A percentile compares a stretch with the other conserved stretches of the same genome.
Conservation (phyloP, 2,329 filamentous ascomycete genomes). For the Periglandula ipomoeae region DNA sequence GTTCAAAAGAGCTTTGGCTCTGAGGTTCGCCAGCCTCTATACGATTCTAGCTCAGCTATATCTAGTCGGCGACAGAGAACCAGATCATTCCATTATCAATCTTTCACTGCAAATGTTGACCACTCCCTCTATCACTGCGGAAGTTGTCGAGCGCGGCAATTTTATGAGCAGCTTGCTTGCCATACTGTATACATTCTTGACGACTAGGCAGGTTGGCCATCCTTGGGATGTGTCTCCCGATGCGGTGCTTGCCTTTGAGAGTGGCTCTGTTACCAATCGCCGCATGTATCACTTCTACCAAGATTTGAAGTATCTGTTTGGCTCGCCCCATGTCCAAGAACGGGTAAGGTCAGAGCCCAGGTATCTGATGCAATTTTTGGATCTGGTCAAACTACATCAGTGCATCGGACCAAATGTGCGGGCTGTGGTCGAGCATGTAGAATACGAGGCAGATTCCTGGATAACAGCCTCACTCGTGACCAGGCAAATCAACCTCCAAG, state of each 20-base stretch:
- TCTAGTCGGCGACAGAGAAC: constrained; percentile 89
- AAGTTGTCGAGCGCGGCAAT: constrained; percentile 90
- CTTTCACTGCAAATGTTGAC: constrained; percentile 94
- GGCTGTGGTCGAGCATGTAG: constrained; percentile 89
- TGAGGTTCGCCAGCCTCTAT: constrained; percentile 92
- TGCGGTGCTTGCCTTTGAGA: constrained; percentile 85
- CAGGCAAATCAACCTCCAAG: constrained; percentile 87
- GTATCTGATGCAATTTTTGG: constrained; percentile 89
- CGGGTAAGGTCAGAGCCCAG: constrained; percentile 73
- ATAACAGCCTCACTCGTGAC: constrained; percentile 93
- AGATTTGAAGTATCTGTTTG: constrained; percentile 84
- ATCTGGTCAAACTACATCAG: constrained; percentile 91
- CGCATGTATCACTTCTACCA: constrained; percentile 97
- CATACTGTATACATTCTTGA: constrained; percentile 95
- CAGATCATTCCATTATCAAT: constrained; percentile 97
- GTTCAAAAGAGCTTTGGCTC: constrained; percentile 87
- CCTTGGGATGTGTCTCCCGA: constrained; percentile 80
- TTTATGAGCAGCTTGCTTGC: constrained; percentile 93
- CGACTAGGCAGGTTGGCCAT: constrained; percentile 89
- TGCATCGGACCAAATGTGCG: constrained; percentile 90
- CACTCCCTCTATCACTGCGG: constrained; percentile 90
- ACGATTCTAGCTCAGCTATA: constrained; percentile 90
- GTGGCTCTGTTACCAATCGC: constrained; percentile 87
- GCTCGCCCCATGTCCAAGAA: constrained; percentile 79
- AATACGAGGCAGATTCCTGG: constrained; percentile 98